Evolutionary conservation across 2,329 filamentous ascomycete species (phyloP).

Genomic region (Trichoderma hamatum): DNA sequence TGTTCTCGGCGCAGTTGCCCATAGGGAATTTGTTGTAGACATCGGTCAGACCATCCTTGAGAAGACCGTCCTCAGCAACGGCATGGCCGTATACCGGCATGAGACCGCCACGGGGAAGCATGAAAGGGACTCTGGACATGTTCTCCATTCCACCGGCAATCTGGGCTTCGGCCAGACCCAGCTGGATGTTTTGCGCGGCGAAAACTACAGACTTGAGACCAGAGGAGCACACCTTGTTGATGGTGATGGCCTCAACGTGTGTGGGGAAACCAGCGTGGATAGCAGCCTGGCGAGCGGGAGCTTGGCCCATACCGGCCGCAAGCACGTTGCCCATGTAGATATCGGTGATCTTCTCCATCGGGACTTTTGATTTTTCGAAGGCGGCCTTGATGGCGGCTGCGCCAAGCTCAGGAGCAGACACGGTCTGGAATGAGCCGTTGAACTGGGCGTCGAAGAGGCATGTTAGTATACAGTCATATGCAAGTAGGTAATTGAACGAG

Average conservation of each 20-base stretch:
- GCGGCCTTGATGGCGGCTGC: conserved; percentile 91
- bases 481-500: neutral
- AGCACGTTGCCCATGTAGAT: conserved; percentile 99
- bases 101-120: conserved; percentile 78
- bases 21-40: conserved; percentile 98
- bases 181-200: conserved; percentile 91
- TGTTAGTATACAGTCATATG: neutral
- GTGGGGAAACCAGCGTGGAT: conserved; percentile 84
- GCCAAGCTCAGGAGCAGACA: conserved; percentile 85
- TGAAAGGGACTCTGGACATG: conserved; percentile 94
- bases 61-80: conserved; percentile 85
- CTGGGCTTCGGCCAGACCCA: conserved; percentile 85
- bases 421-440: conserved; percentile 84
- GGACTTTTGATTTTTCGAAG: conserved; percentile 81
- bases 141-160: conserved; percentile 97
- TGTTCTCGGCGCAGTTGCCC: conserved; percentile 95
- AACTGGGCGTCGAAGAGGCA: conserved; percentile 61
- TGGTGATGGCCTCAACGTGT: conserved; percentile 83
- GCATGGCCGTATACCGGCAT: conserved; percentile 85
- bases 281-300: conserved; percentile 86
- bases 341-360: conserved; percentile 78
- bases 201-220: conserved; percentile 90
- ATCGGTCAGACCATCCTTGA: conserved; percentile 94
- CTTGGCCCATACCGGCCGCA: conserved; percentile 80
- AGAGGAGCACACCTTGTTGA: conserved; percentile 98